Percentiles rank a stretch among this genome's conserved stretches.
Evolutionary conservation across 139 green algal genomes (phyloP).

Genomic region (Micractinium conductrix): DNA sequence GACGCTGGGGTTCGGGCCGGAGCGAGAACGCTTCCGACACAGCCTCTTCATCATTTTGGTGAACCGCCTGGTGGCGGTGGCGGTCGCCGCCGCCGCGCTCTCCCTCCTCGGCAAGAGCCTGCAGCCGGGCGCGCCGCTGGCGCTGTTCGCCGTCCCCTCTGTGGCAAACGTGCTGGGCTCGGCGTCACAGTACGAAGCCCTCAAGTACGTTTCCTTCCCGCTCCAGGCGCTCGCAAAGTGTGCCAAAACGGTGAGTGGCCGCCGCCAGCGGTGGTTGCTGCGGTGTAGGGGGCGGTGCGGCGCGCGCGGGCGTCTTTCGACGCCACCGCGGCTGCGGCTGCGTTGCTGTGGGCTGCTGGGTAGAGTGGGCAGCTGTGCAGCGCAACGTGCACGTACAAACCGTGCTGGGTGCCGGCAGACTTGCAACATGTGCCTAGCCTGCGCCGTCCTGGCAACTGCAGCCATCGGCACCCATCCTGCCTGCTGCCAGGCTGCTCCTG

Average conservation of each 20-base stretch:
- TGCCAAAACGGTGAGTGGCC: slow-evolving; percentile 89
- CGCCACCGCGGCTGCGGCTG: too few species aligned
- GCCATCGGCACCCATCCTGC: neutral
- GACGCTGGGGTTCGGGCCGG: slow-evolving; percentile 38
- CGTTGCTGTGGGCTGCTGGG: too few species aligned
- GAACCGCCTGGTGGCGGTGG: slow-evolving; percentile 87
- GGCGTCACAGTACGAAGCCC: slow-evolving; percentile 96
- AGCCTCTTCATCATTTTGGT: slow-evolving; percentile 95
- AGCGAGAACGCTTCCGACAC: slow-evolving; percentile 49
- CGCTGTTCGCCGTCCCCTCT: slow-evolving; percentile 72
- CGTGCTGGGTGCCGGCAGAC: neutral
- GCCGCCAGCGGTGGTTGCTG: too few species aligned
- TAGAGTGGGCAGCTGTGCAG: too few species aligned
- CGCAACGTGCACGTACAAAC: too few species aligned
- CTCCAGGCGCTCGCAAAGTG: slow-evolving; percentile 95
- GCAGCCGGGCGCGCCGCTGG: slow-evolving; percentile 63
- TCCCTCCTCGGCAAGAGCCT: slow-evolving; percentile 40
- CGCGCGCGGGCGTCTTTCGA: too few species aligned
- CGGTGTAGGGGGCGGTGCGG: too few species aligned
- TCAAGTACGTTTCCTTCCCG: slow-evolving; percentile 97
- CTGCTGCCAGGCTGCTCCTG: too few species aligned
- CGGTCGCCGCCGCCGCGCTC: slow-evolving; percentile 60
- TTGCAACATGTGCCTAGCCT: neutral
- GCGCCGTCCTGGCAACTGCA: neutral
- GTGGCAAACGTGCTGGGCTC: slow-evolving; percentile 95